Conservation (phyloP, 345 rosid genomes). For the Arabidopsis arenosa region DNA sequence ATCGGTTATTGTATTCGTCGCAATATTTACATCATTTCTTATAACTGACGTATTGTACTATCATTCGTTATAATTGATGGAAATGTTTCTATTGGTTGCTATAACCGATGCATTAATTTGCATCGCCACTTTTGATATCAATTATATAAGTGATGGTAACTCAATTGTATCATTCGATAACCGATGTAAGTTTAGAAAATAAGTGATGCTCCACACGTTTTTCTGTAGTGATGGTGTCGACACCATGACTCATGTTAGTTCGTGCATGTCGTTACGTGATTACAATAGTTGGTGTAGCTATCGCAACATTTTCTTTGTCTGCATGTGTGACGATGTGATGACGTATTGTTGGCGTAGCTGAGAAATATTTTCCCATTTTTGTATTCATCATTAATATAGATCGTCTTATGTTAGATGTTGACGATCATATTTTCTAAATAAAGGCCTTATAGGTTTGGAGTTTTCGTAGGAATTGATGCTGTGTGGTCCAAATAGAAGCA, state of each 20-base stretch:
- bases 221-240: no score
- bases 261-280: no score
- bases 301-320: no score
- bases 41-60: background rate
- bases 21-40: background rate
- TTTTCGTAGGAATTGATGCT: background rate
- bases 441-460: background rate
- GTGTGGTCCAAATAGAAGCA: background rate
- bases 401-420: conserved; percentile 19
- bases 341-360: no score
- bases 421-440: conserved; percentile 12
- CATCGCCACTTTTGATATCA: background rate
- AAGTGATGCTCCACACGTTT: background rate
- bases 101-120: background rate
- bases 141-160: no score
- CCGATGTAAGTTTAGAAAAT: background rate
- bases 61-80: background rate
- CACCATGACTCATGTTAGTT: no score
- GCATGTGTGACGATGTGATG: no score
- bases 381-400: background rate
- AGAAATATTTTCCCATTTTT: no score
- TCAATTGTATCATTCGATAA: background rate
- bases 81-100: background rate
- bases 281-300: no score
- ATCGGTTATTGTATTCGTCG: background rate